phyloP scores from a whole-genome alignment of 768 basidiomycete genomes.

The Agrocybe chaxingu region DNA sequence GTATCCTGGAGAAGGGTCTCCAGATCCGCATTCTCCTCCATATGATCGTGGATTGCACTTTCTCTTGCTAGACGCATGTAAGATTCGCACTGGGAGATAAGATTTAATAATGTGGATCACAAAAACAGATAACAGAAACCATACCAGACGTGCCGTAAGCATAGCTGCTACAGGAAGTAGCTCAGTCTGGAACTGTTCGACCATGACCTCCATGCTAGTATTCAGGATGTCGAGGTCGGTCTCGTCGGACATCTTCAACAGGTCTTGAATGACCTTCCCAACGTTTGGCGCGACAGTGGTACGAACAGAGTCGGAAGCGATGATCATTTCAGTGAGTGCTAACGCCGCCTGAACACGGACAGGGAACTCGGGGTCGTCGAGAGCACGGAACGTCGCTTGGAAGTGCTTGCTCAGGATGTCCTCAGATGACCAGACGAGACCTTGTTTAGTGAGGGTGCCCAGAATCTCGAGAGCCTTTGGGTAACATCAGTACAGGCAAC shows the following conservation, averaged over 20 bases:
- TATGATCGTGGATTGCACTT: slow-evolving; percentile 51
- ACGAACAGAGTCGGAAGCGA: slow-evolving; percentile 62
- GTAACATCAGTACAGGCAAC: slow-evolving; percentile 1
- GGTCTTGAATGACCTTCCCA: slow-evolving; percentile 84
- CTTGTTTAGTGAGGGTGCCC: slow-evolving; percentile 66
- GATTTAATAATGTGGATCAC: background rate
- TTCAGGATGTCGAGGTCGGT: slow-evolving; percentile 87
- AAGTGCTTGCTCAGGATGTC: slow-evolving; percentile 70
- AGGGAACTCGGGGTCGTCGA: slow-evolving; percentile 79
- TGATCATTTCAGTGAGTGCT: slow-evolving; percentile 75
- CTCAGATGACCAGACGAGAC: slow-evolving; percentile 68
- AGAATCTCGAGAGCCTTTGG: slow-evolving; percentile 77
- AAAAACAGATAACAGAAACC: slow-evolving; percentile 22
- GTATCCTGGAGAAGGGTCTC: slow-evolving; percentile 50
- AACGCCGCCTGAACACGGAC: slow-evolving; percentile 83
- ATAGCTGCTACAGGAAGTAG: slow-evolving; percentile 82
- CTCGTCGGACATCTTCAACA: slow-evolving; percentile 89
- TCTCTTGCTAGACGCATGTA: slow-evolving; percentile 80
- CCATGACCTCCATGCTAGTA: slow-evolving; percentile 81
- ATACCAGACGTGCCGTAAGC: slow-evolving; percentile 70
- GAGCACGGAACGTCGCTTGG: slow-evolving; percentile 57
- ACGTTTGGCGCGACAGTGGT: slow-evolving; percentile 70
- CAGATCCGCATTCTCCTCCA: slow-evolving; percentile 49
- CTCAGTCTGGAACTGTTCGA: slow-evolving; percentile 81
- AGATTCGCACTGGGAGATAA: slow-evolving; percentile 61